These are phyloP conservation scores for Flaveria linearis DNA, from an alignment of 129 eudicot genomes.

Conservation along the genomic window DNA sequence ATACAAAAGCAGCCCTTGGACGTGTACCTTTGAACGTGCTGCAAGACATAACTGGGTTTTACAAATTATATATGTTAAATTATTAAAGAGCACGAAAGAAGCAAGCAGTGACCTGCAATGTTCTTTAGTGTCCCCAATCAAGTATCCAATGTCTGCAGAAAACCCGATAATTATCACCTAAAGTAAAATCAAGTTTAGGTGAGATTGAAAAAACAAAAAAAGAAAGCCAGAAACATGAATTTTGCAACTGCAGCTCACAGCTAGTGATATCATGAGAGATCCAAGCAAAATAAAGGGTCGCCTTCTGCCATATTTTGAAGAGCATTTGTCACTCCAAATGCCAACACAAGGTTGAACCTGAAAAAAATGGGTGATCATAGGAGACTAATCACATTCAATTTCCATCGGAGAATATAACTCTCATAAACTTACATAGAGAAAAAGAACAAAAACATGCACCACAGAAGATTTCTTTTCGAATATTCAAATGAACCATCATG, in stretches of 20 bases:
- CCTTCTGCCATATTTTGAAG: conserved; percentile 94
- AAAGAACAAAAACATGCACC: conserved; percentile 15
- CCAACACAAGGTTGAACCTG: conserved; percentile 99
- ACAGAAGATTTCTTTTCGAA: neutral
- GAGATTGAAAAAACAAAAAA: conserved; percentile 19
- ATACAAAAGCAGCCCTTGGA: conserved; percentile 86
- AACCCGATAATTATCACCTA: conserved; percentile 95
- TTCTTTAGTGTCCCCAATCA: conserved; percentile 91
- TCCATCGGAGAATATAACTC: conserved; percentile 9
- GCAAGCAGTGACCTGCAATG: conserved; percentile 74
- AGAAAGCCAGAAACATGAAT: neutral
- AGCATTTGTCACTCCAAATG: conserved; percentile 97
- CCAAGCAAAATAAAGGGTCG: conserved; percentile 90
- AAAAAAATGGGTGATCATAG: conserved; percentile 26
- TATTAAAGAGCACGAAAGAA: conserved; percentile 3
- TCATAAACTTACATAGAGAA: conserved; percentile 3
- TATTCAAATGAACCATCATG: neutral
- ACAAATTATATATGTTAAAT: neutral
- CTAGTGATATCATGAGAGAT: conserved; percentile 78
- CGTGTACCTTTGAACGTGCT: conserved; percentile 97
- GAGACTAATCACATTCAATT: neutral
- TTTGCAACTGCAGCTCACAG: conserved; percentile 56
- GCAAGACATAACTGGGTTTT: conserved; percentile 34
- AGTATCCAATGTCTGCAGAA: conserved; percentile 98
- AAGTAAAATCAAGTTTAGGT: conserved; percentile 46